Evolutionary conservation across 1,139 yeast species (phyloP), one percentile per base, ranked within the genome.

Genomic region (Yamadazyma conglobata): DNA sequence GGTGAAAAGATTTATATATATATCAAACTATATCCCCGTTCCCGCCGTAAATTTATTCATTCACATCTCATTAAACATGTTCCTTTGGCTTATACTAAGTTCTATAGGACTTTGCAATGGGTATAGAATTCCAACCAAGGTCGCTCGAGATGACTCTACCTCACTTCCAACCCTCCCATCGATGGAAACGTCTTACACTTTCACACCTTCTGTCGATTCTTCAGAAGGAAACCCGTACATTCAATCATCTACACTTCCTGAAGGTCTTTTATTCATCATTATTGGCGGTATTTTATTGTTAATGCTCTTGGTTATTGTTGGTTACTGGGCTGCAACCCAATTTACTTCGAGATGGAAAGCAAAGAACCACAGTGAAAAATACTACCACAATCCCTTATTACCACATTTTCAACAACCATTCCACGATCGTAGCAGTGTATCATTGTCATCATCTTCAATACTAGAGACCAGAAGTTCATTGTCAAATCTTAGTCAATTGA

Each of bases 181-280:
- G 8, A 15, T 27, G 10, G 14, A 24, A 10, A 14, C 45, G 6
- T 23, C 41, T 10, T 15, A 22, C 10, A 10, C 19, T 22, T 10
- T 3, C 15, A 27, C 30, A 3, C 30, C 39, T 7, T 17, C 30
- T 19, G 42, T 39, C 10, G 30, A 33, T 17, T 25, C 27, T 9
- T 32, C 36, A 10, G 24, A 18, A 4, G 11, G 30, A 8, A 60
- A 64, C 37, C 77, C 77, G 6, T 68, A 51, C 35, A 47, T 68
- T 6, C 30, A 36, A 8, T 29, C 32, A n/a, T 34, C 57, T 4
- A 32, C 37, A 4, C 43, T 58, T 25, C 62, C 67, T 1, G 47
- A 52, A 20, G 64, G 64, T 20, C 48, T 71, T 12, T 64, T 70
- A n/a, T 70, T 71, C 43, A 64, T 70, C 13, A 51, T 66, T 2